Evolutionary conservation across 345 rosid genomes (phyloP), one percentile per base, ranked within the genome.

Genomic region (Capsella bursapastoris): DNA sequence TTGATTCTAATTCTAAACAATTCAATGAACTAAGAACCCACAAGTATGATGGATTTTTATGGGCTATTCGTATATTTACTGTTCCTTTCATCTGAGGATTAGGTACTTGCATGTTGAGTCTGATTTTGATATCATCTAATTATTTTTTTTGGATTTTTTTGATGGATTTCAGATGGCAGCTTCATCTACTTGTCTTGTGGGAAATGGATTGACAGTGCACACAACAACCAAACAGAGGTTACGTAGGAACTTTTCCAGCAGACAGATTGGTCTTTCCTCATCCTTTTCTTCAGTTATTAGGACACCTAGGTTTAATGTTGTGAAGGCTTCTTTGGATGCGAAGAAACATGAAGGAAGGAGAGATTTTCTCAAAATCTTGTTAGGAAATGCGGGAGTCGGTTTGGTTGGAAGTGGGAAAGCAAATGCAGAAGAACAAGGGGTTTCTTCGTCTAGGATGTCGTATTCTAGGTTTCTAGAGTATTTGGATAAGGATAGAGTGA

Each of bases 391-490:
- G 0, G 92, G 97, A 57, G 3, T 88, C 8, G 88, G 88, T 71
- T 81, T 92, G 40, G 57, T 92, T 38, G 88, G 83, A 41, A 83
- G 76, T 73, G 93, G 94, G 57, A 86, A 77, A 80, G 99, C 97
- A 1, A 76, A 77, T 60, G 99, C 99, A 6, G 99, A 92, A 66
- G 99, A 92, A 2, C 96, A 95, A 79, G 99, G 82, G 27, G 89
- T 81, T 82, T 92, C 99, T 61, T 95, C 99, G 34, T 95, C 99
- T 38, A 75, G 99, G 83, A 92, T 95, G 99, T 92, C 99, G 1
- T 95, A 95, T 76, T 95, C 99, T 62, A 86, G 99, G 81, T 95
- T 95, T 62, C 81, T 95, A 32, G 99, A 95, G 88, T 95, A 95
- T 76, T 80, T 95, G 75, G 97, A 95, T 50, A 95, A 90, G 82